Conservation (phyloP, 2,329 filamentous ascomycete species). For the Ophioceras dolichostomum region DNA sequence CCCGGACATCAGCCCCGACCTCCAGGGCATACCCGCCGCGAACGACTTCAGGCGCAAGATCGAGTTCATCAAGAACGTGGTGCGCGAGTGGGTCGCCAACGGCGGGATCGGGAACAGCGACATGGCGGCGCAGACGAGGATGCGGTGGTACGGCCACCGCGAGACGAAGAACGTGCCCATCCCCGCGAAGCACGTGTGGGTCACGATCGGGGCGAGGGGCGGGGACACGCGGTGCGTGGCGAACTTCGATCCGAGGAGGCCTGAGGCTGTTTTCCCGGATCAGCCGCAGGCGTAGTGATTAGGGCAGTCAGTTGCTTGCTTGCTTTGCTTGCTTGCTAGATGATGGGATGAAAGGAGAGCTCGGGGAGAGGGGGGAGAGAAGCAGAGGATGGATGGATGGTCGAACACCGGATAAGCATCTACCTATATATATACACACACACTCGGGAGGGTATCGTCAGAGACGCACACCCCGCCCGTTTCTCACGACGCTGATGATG, state of each 20-base stretch:
- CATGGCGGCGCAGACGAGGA: slow-evolving; percentile 39
- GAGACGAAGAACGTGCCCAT: slow-evolving; percentile 37
- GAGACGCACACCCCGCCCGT: too few relatives aligned
- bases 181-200: slow-evolving; percentile 52
- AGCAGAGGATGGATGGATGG: too few relatives aligned
- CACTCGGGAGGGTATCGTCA: too few relatives aligned
- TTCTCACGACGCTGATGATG: too few relatives aligned
- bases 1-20: slow-evolving; percentile 46
- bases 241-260: slow-evolving; percentile 40
- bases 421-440: too few relatives aligned
- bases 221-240: slow-evolving; percentile 44
- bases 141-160: slow-evolving; percentile 46
- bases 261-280: slow-evolving; percentile 40
- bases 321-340: background rate
- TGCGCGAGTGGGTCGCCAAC: slow-evolving; percentile 59
- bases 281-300: slow-evolving; percentile 15
- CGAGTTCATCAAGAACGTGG: slow-evolving; percentile 55
- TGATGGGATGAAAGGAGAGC: too few relatives aligned
- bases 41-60: slow-evolving; percentile 67
- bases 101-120: slow-evolving; percentile 58
- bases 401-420: too few relatives aligned
- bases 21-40: slow-evolving; percentile 53
- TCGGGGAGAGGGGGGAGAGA: too few relatives aligned
- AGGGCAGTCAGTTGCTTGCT: background rate
- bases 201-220: slow-evolving; percentile 51